Evolutionary conservation across 176 grass and related monocot species (phyloP).

Genomic region (Musa beccarii): DNA sequence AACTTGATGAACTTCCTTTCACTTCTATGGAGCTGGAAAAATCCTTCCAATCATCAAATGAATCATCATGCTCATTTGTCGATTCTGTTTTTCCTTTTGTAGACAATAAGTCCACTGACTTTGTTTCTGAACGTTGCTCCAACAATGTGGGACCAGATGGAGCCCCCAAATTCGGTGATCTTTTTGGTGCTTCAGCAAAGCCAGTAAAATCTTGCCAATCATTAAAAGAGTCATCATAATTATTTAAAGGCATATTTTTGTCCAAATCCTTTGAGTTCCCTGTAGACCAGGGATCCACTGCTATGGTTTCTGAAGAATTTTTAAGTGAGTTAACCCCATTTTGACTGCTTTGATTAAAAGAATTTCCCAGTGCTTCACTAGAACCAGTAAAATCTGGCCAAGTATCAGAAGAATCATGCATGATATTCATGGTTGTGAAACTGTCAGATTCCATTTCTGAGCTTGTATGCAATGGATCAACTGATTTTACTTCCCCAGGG

Average conservation of each 20-base stretch:
- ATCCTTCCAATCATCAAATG: slow-evolving; percentile 20
- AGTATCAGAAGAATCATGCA: slow-evolving; percentile 48
- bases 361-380: slow-evolving; percentile 11
- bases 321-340: slow-evolving; percentile 24
- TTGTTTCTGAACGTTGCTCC: slow-evolving; percentile 28
- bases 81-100: slow-evolving; percentile 11
- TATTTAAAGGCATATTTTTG: not conserved
- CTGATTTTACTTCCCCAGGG: slow-evolving; percentile 26
- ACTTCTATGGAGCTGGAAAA: slow-evolving; percentile 2
- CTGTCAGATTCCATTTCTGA: slow-evolving; percentile 23
- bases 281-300: not conserved
- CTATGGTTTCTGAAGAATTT: slow-evolving; percentile 27
- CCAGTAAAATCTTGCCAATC: slow-evolving; percentile 31
- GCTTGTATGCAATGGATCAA: slow-evolving; percentile 28
- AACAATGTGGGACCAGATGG: slow-evolving; percentile 12
- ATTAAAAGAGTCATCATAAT: slow-evolving; percentile 19
- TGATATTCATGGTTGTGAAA: slow-evolving; percentile 21
- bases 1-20: not conserved
- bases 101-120: slow-evolving; percentile 25
- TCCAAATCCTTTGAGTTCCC: not conserved
- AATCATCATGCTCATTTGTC: slow-evolving; percentile 27
- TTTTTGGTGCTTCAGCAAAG: slow-evolving; percentile 22
- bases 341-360: slow-evolving; percentile 3
- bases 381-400: slow-evolving; percentile 51
- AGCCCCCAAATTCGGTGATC: slow-evolving; percentile 18